Percentiles rank a stretch among this genome's conserved stretches.
Evolutionary conservation across 1,139 yeast species (phyloP).

Genomic region (Hanseniaspora sp.): DNA sequence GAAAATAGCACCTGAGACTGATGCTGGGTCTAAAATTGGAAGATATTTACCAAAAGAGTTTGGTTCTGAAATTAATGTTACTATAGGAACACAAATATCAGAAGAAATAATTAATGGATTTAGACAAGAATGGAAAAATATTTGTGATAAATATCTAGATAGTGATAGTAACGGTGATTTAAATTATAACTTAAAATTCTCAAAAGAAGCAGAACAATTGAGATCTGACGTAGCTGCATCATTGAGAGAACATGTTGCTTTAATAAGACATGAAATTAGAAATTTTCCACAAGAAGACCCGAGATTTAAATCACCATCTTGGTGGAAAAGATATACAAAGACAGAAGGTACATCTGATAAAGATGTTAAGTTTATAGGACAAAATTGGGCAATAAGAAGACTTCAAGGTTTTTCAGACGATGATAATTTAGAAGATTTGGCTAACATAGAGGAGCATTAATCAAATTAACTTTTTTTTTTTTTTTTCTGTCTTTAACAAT

Average conservation of each 20-base stretch:
- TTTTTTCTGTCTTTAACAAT: too few relatives aligned
- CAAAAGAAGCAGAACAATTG: conserved; percentile 49
- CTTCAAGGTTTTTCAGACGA: conserved; percentile 45
- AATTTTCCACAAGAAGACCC: conserved; percentile 48
- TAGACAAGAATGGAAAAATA: conserved; percentile 55
- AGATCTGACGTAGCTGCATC: conserved; percentile 63
- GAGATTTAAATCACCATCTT: conserved; percentile 53
- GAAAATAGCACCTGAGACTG: conserved; percentile 70
- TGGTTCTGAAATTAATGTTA: conserved; percentile 57
- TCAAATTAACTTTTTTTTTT: neutral
- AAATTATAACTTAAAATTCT: conserved; percentile 49
- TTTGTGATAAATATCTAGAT: conserved; percentile 46
- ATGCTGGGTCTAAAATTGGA: conserved; percentile 42
- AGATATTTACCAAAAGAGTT: conserved; percentile 54
- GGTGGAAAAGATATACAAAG: conserved; percentile 58
- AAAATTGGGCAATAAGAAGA: conserved; percentile 69
- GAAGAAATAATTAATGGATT: conserved; percentile 49
- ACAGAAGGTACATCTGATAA: conserved; percentile 60
- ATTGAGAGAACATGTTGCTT: conserved; percentile 52
- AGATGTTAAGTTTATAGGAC: conserved; percentile 56
- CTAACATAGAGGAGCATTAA: neutral
- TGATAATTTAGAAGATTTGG: conserved; percentile 21
- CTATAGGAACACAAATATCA: conserved; percentile 61
- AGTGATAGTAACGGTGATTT: conserved; percentile 40
- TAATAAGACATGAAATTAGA: conserved; percentile 42